Evolutionary conservation across 1,284 basidiomycete species (phyloP).

Genomic region (Tremellales sp.): DNA sequence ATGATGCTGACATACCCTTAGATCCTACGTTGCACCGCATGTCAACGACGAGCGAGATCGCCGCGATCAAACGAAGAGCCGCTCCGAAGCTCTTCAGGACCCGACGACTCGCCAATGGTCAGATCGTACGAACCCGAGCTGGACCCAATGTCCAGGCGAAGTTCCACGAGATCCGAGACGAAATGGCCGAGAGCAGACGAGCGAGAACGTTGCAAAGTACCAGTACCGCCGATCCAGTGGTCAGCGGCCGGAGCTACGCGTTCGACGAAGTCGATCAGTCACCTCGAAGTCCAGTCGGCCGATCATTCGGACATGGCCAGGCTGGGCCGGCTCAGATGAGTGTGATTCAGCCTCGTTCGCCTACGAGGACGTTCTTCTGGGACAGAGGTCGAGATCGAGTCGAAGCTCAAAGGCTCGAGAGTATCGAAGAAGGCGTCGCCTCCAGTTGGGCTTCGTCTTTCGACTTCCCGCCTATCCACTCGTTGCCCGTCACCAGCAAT

Average conservation of each 20-base stretch:
- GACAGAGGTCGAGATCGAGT: neutral
- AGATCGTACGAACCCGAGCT: conserved; percentile 30
- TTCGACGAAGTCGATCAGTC: neutral
- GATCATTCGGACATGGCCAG: neutral
- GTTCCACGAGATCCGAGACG: conserved; percentile 25
- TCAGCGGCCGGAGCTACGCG: neutral
- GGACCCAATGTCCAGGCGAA: conserved; percentile 34
- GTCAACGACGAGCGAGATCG: conserved; percentile 27
- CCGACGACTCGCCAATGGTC: conserved; percentile 35
- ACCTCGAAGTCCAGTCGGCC: neutral
- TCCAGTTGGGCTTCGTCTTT: too few relatives aligned
- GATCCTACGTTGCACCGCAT: conserved; percentile 38
- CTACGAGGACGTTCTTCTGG: too few relatives aligned
- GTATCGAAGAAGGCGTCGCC: neutral
- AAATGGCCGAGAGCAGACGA: conserved; percentile 18
- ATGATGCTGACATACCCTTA: conserved; percentile 5
- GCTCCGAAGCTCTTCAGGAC: conserved; percentile 42
- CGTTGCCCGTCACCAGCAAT: too few relatives aligned
- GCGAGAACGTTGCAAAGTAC: neutral
- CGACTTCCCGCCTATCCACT: too few relatives aligned
- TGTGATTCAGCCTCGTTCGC: too few relatives aligned
- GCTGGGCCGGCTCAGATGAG: too few relatives aligned
- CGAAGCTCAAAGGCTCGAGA: neutral
- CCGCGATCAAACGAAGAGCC: conserved; percentile 36
- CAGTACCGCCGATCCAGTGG: neutral